Evolutionary conservation across 371 early-diverging fungal species (phyloP).

Genomic region (Mucor plumbeus): DNA sequence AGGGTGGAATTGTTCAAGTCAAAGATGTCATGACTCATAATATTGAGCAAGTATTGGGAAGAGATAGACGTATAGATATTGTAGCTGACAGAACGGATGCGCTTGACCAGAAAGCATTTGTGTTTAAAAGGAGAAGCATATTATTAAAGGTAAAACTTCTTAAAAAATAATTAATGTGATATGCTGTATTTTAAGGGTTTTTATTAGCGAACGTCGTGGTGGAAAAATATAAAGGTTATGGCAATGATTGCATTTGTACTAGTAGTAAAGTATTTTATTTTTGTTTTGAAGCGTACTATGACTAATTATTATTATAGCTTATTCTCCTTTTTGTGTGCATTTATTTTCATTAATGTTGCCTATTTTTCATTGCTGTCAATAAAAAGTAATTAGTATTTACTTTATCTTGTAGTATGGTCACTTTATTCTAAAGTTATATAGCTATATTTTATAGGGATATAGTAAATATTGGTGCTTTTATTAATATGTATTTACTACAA

Average conservation of each 20-base stretch:
- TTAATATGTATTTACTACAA: not conserved
- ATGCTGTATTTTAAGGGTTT: not conserved
- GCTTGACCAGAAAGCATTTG: conserved; percentile 86
- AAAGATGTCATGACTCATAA: conserved; percentile 95
- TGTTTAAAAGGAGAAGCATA: conserved; percentile 88
- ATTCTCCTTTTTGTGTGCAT: not conserved
- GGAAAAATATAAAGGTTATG: conserved; percentile 90
- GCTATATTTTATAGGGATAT: too few relatives aligned
- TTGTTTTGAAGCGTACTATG: not conserved
- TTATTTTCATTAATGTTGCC: not conserved
- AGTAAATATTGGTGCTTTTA: not conserved
- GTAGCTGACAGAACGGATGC: conserved; percentile 91
- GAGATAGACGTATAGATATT: conserved; percentile 90
- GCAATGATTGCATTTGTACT: conserved; percentile 65
- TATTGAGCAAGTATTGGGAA: conserved; percentile 82
- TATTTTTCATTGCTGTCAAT: not conserved
- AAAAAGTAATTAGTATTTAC: not conserved
- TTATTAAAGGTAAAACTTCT: conserved; percentile 65
- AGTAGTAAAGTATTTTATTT: conserved; percentile 60
- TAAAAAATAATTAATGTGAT: not conserved
- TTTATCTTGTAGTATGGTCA: too few relatives aligned
- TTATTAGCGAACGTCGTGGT: conserved; percentile 85
- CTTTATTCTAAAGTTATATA: too few relatives aligned
- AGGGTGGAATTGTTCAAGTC: conserved; percentile 90
- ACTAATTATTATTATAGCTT: not conserved